A percentile compares a stretch with the other conserved stretches of the same genome.
Conservation (phyloP, 768 basidiomycete genomes). For the Dictyophora rubrovolvata region DNA sequence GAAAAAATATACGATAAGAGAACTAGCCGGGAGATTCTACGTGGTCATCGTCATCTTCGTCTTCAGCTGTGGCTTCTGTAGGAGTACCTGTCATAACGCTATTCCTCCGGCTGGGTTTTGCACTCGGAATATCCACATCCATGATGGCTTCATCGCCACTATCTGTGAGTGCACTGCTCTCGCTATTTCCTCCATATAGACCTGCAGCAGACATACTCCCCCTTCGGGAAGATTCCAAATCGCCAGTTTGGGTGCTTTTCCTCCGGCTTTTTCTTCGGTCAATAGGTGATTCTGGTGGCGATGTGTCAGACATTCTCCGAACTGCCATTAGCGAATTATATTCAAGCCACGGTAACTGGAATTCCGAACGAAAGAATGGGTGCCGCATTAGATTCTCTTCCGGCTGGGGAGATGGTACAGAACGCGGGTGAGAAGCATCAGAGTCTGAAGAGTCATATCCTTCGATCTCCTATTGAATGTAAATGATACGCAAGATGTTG, state of each 20-base stretch:
- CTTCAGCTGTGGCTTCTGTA: slow-evolving; percentile 52
- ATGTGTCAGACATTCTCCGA: slow-evolving; percentile 55
- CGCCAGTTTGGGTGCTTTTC: slow-evolving; percentile 27
- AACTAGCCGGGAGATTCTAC: slow-evolving; percentile 22
- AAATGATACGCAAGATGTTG: not conserved
- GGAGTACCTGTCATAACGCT: slow-evolving; percentile 68
- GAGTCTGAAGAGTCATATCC: slow-evolving; percentile 36
- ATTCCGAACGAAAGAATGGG: slow-evolving; percentile 70
- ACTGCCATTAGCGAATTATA: slow-evolving; percentile 50
- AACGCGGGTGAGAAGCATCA: slow-evolving; percentile 33
- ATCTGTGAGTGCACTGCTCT: slow-evolving; percentile 76
- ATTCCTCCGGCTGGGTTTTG: slow-evolving; percentile 47
- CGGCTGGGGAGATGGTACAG: slow-evolving; percentile 57
- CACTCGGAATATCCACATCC: slow-evolving; percentile 19
- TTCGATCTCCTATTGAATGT: slow-evolving; percentile 30
- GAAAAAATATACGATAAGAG: not conserved
- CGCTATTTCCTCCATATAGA: slow-evolving; percentile 72
- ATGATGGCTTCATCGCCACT: slow-evolving; percentile 54
- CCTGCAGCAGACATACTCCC: slow-evolving; percentile 53
- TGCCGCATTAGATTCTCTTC: slow-evolving; percentile 57
- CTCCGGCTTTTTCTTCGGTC: slow-evolving; percentile 22
- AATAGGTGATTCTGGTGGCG: slow-evolving; percentile 46
- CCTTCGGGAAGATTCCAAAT: slow-evolving; percentile 36
- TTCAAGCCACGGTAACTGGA: slow-evolving; percentile 28
- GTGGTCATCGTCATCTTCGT: slow-evolving; percentile 49